These are phyloP conservation scores for Linaria vulgaris DNA, from an alignment of 257 asterid species.

Conservation along the genomic window DNA sequence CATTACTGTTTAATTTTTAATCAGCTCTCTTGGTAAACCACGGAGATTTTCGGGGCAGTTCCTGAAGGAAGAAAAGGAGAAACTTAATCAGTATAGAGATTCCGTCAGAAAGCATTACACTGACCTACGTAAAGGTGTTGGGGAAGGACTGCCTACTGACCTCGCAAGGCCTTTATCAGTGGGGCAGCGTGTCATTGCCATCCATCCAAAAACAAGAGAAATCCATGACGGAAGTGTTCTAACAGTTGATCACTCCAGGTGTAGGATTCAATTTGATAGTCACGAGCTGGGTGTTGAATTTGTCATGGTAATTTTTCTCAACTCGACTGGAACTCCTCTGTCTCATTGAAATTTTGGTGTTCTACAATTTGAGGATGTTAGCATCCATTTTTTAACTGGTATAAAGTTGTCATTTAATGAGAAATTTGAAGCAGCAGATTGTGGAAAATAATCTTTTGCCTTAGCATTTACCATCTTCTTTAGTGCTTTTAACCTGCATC, in stretches of 20 bases:
- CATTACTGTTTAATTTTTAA: conserved; percentile 26
- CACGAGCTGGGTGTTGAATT: conserved; percentile 94
- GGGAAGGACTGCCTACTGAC: conserved; percentile 88
- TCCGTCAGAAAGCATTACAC: conserved; percentile 84
- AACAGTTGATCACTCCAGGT: conserved; percentile 82
- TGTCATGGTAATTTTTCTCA: conserved; percentile 61
- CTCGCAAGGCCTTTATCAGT: conserved; percentile 90
- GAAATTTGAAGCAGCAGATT: conserved; percentile 10
- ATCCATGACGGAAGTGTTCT: conserved; percentile 87
- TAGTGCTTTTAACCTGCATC: background rate
- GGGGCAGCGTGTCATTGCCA: conserved; percentile 92
- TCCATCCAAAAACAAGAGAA: conserved; percentile 93
- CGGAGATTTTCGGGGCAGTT: conserved; percentile 90
- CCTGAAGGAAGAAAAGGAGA: conserved; percentile 92
- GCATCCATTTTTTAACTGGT: background rate
- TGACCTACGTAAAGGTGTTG: conserved; percentile 80
- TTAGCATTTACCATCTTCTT: conserved; percentile 13
- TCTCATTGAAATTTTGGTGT: conserved; percentile 18
- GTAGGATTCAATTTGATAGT: conserved; percentile 89
- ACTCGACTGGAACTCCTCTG: background rate
- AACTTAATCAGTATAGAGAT: conserved; percentile 83
- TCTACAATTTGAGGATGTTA: conserved; percentile 9
- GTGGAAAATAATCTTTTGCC: too few species aligned
- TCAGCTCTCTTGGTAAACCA: conserved; percentile 94
- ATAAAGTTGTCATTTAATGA: conserved; percentile 2